phyloP scores from a whole-genome alignment of 164 flowering plant species.

The Chloranthus sessilifolius region DNA sequence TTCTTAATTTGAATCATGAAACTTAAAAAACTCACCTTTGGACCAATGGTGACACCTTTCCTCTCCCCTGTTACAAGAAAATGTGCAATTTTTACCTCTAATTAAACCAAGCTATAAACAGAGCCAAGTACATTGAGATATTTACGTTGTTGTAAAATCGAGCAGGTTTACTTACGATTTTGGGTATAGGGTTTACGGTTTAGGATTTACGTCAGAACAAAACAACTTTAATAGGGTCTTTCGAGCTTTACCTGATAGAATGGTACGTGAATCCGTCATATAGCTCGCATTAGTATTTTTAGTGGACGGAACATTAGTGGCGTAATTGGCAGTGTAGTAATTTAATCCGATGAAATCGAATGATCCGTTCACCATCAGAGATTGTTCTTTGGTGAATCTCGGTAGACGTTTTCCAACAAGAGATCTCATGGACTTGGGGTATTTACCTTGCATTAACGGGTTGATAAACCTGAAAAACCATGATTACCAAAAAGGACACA shows the following conservation, averaged over 20 bases:
- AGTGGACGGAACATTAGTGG: slow-evolving; percentile 4
- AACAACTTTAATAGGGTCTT: not conserved
- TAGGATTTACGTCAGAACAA: not conserved
- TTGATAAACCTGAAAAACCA: slow-evolving; percentile 33
- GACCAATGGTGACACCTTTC: slow-evolving; percentile 15
- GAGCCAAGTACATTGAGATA: not conserved
- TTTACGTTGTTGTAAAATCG: not conserved
- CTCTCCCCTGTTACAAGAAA: slow-evolving; percentile 9
- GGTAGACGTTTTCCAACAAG: slow-evolving; percentile 42
- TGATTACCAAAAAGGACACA: too few species aligned
- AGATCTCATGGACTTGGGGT: slow-evolving; percentile 40
- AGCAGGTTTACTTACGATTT: not conserved
- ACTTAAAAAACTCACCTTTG: not conserved
- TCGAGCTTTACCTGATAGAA: slow-evolving; percentile 19
- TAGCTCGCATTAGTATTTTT: slow-evolving; percentile 10
- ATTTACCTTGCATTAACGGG: slow-evolving; percentile 44
- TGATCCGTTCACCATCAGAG: slow-evolving; percentile 25
- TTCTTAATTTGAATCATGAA: too few species aligned
- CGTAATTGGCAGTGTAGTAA: slow-evolving; percentile 41
- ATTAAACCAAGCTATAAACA: too few species aligned
- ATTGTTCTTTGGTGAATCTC: slow-evolving; percentile 36
- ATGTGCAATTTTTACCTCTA: too few species aligned
- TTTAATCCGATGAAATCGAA: slow-evolving; percentile 37
- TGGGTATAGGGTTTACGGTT: not conserved
- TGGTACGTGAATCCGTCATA: slow-evolving; percentile 15